A percentile compares a stretch with the other conserved stretches of the same genome.
Evolutionary conservation across 202 grass and related monocot genomes (phyloP).

Genomic region (Digitaria exilis): DNA sequence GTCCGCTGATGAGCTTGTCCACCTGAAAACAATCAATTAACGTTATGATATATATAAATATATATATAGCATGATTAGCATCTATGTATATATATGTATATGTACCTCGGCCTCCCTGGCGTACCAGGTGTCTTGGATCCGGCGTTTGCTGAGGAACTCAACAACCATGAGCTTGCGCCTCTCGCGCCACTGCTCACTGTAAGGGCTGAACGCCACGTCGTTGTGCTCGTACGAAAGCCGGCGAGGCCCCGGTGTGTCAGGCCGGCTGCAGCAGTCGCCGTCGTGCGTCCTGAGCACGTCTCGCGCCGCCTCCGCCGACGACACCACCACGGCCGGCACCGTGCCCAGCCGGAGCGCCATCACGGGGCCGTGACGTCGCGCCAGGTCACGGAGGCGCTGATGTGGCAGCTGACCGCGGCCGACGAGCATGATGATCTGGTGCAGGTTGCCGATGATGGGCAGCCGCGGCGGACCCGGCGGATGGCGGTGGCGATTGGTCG

Average conservation of each 20-base stretch:
- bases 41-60: too few species aligned
- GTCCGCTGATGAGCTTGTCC: background rate
- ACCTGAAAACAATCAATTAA: background rate
- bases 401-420: too few species aligned
- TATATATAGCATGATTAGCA: too few species aligned
- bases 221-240: constrained; percentile 19
- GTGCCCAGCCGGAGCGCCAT: constrained; percentile 46
- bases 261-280: constrained; percentile 26
- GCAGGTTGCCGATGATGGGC: constrained; percentile 51
- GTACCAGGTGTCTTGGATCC: background rate
- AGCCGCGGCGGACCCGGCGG: constrained; percentile 36
- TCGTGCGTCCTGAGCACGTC: constrained; percentile 37
- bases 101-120: constrained; percentile 29
- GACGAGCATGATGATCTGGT: too few species aligned
- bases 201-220: constrained; percentile 36
- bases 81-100: too few species aligned
- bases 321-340: constrained; percentile 36
- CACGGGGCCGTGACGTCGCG: constrained; percentile 39
- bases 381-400: constrained; percentile 31
- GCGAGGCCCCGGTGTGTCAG: background rate
- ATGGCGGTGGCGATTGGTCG: background rate
- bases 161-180: constrained; percentile 20
- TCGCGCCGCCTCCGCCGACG: constrained; percentile 26
- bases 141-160: constrained; percentile 31
- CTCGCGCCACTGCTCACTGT: constrained; percentile 24